Evolutionary conservation across 2,329 filamentous ascomycete genomes (phyloP), one percentile per base, ranked within the genome.

Genomic region (Phoma sp.): DNA sequence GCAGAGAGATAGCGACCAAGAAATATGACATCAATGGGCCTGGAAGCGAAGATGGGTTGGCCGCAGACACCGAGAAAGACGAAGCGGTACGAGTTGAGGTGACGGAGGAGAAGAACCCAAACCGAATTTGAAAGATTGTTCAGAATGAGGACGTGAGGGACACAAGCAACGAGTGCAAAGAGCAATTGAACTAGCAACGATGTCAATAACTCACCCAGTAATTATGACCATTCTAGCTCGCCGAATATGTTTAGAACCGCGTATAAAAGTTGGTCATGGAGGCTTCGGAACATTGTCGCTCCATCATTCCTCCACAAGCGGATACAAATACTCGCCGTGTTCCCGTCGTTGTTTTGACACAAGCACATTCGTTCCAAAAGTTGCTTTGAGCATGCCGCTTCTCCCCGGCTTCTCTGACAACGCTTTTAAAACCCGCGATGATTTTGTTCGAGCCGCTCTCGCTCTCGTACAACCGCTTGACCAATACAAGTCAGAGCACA

Each of bases 401-500:
- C 58, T 60, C 8, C 32, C 46, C 3, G 57, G 53, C 2, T 65
- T 63, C 33, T 65, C 61, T n/a, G 57, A 63, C 19, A 63, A 65
- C 29, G 29, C 40, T 2, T 55, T 65, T 19, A 37, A 25, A 7
- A 50, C 55, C 10, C 57, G 51, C 17, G 12, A 36, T 2, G 61
- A 65, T 39, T 31, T 62, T 3, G 39, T 51, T 4, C 38, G 39
- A 7, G 61, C 58, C 15, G 50, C 52, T 8, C 13, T 57, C 3
- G 47, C 61, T 2, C 41, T 65, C 10, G 32, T 62, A 12, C n/a
- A 54, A 29, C 57, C 60, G 1, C 52, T 65, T 5, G 27, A 57
- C 12, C 50, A 49, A 17, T 61, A 65, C 43, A 61, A 62, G 43
- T 62, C 60, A 3, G n/a, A 51, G 3, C 12, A 41, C 3, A 36